Evolutionary conservation across 257 asterid genomes (phyloP).

Genomic region (Sherardia arvensis): DNA sequence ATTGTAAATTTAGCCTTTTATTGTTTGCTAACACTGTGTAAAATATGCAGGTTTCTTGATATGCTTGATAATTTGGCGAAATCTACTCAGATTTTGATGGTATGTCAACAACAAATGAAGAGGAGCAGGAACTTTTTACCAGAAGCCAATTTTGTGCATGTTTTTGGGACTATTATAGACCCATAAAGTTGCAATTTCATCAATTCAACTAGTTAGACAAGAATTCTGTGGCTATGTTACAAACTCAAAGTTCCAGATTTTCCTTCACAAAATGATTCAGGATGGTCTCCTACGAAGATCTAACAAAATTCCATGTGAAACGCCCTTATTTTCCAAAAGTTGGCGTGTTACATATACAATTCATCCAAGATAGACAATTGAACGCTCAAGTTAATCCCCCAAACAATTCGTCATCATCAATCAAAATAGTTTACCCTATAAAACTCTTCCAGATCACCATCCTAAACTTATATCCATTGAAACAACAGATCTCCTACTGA

Average conservation of each 20-base stretch:
- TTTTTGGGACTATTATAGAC: neutral
- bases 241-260: neutral
- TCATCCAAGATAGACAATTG: neutral
- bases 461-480: neutral
- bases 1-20: neutral
- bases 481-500: neutral
- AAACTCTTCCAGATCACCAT: neutral
- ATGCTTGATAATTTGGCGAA: slow-evolving; percentile 2
- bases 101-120: neutral
- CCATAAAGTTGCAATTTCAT: neutral
- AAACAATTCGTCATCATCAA: slow-evolving; percentile 2
- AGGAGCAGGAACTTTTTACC: neutral
- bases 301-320: neutral
- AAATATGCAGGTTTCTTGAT: slow-evolving; percentile 11
- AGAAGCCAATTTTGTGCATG: neutral
- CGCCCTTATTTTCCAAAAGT: neutral
- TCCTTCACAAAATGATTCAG: neutral
- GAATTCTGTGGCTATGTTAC: neutral
- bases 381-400: neutral
- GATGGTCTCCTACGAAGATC: neutral
- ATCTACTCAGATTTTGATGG: neutral
- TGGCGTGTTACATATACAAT: neutral
- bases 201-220: neutral
- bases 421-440: neutral
- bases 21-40: neutral